Conservation (phyloP, 2,329 filamentous ascomycete genomes). For the Calycina herbarum region DNA sequence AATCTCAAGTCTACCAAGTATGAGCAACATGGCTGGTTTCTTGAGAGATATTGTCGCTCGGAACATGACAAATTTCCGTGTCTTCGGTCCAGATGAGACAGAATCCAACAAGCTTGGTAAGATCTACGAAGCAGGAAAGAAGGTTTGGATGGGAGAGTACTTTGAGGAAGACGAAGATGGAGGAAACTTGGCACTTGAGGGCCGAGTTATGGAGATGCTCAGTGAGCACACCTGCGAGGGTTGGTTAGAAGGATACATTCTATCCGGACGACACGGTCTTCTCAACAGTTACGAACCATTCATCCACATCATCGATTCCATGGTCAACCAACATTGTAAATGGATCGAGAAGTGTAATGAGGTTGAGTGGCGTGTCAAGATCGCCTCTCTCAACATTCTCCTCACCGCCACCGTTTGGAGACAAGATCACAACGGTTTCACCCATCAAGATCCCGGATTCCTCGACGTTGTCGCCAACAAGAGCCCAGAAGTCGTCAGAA, state of each 20-base stretch:
- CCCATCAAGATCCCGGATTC: conserved; percentile 79
- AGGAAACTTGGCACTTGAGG: conserved; percentile 67
- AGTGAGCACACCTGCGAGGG: conserved; percentile 78
- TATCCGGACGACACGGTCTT: conserved; percentile 73
- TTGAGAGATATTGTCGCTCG: conserved; percentile 65
- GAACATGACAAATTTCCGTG: conserved; percentile 69
- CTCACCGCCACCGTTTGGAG: conserved; percentile 78
- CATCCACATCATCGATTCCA: conserved; percentile 79
- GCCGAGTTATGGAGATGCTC: conserved; percentile 82
- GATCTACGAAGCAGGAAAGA: conserved; percentile 74
- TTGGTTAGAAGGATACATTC: conserved; percentile 77
- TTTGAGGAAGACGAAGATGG: conserved; percentile 75
- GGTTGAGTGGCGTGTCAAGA: conserved; percentile 72
- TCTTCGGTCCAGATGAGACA: conserved; percentile 79
- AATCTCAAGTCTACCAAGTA: conserved; percentile 57
- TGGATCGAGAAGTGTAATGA: conserved; percentile 83
- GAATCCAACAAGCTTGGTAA: conserved; percentile 75
- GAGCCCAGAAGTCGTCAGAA: conserved; percentile 75
- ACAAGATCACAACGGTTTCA: conserved; percentile 83
- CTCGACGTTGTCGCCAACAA: conserved; percentile 79
- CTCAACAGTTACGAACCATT: conserved; percentile 83
- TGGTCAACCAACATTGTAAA: conserved; percentile 80
- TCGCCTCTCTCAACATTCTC: conserved; percentile 77
- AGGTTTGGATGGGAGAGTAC: conserved; percentile 78
- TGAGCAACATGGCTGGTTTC: conserved; percentile 68